phyloP scores from a whole-genome alignment of 1,284 basidiomycete species.

The Sporisorium sorghi region DNA sequence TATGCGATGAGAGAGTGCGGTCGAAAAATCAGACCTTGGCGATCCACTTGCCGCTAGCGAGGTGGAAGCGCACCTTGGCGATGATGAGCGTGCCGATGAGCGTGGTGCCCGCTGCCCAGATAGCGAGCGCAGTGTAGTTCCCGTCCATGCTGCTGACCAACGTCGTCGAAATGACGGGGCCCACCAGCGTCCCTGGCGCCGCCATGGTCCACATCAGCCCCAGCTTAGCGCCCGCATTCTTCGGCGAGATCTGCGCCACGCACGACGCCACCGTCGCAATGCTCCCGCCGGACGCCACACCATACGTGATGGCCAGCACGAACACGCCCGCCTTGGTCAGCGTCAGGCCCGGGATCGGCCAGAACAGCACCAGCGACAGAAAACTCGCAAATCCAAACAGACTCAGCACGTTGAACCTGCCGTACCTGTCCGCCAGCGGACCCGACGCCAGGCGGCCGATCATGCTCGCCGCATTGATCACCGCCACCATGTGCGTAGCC shows the following conservation, averaged over 20 bases:
- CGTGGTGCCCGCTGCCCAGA: slow-evolving; percentile 42
- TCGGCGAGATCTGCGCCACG: slow-evolving; percentile 33
- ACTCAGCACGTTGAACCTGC: slow-evolving; percentile 41
- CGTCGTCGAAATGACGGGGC: slow-evolving; percentile 39
- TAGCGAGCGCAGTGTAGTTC: slow-evolving; percentile 31
- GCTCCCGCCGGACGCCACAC: slow-evolving; percentile 35
- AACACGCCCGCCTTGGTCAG: slow-evolving; percentile 42
- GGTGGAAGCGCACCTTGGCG: slow-evolving; percentile 28
- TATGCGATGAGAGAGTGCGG: not conserved
- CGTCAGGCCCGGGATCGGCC: slow-evolving; percentile 44
- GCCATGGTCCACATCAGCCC: slow-evolving; percentile 45
- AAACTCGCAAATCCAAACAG: slow-evolving; percentile 31
- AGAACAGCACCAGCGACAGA: slow-evolving; percentile 33
- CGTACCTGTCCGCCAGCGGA: slow-evolving; percentile 35
- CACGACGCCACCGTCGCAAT: slow-evolving; percentile 43
- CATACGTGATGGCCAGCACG: slow-evolving; percentile 29
- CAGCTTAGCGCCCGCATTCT: slow-evolving; percentile 28
- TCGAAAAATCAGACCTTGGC: slow-evolving; percentile 22
- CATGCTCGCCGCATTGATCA: slow-evolving; percentile 48
- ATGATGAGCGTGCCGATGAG: slow-evolving; percentile 36
- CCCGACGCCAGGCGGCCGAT: slow-evolving; percentile 39
- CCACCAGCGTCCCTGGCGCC: slow-evolving; percentile 41
- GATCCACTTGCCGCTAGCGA: slow-evolving; percentile 26
- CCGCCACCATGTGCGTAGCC: slow-evolving; percentile 42
- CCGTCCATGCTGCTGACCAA: slow-evolving; percentile 34